A percentile compares a stretch with the other conserved stretches of the same genome.
These are phyloP conservation scores for Bolboschoenoplectus hybrid DNA, from an alignment of 202 grass and related monocot species.

Conservation along the genomic window DNA sequence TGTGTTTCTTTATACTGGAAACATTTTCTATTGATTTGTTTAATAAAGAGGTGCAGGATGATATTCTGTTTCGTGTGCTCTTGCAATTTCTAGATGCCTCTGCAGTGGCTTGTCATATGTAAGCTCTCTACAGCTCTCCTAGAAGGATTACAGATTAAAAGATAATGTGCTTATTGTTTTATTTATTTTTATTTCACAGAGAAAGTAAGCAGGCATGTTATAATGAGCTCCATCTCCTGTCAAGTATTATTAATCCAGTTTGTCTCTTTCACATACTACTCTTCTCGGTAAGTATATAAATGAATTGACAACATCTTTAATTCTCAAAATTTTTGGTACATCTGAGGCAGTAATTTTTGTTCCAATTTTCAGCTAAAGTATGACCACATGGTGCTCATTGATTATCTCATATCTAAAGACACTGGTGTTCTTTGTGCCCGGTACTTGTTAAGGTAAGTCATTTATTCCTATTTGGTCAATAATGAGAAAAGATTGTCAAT, in stretches of 20 bases:
- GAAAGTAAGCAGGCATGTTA: constrained; percentile 31
- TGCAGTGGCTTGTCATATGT: constrained; percentile 56
- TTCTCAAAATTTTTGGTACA: neutral
- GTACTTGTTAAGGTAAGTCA: constrained; percentile 81
- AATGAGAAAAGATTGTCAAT: constrained; percentile 24
- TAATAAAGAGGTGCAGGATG: constrained; percentile 62
- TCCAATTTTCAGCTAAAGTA: constrained; percentile 73
- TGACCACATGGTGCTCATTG: constrained; percentile 92
- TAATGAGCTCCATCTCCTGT: constrained; percentile 41
- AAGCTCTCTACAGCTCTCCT: constrained; percentile 46
- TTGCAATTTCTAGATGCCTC: constrained; percentile 78
- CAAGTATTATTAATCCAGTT: constrained; percentile 78
- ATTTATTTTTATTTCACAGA: constrained; percentile 37
- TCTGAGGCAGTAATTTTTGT: constrained; percentile 22
- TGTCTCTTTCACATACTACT: constrained; percentile 79
- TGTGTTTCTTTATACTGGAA: constrained; percentile 30
- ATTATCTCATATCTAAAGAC: constrained; percentile 96
- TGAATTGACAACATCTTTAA: constrained; percentile 26
- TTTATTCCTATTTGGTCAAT: constrained; percentile 21
- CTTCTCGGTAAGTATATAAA: constrained; percentile 60
- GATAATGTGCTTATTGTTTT: constrained; percentile 25
- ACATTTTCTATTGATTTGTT: constrained; percentile 27
- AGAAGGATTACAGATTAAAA: constrained; percentile 17
- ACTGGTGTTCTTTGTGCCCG: constrained; percentile 71
- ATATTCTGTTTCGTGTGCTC: constrained; percentile 78